phyloP scores from a whole-genome alignment of 306 rosid species.

The Leucaena leucocephala region DNA sequence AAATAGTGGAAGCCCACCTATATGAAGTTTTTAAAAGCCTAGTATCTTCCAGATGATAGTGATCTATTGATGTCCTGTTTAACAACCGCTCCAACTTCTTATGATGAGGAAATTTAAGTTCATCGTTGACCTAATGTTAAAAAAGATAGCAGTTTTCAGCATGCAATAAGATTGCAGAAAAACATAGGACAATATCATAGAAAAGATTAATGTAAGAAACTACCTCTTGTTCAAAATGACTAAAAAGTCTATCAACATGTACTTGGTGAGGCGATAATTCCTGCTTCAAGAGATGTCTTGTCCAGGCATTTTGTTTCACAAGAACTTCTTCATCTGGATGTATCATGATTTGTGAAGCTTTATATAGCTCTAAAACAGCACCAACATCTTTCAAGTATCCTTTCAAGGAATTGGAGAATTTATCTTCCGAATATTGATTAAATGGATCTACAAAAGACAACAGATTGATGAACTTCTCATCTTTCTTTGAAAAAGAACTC shows the following conservation, averaged over 20 bases:
- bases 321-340: conserved; percentile 68
- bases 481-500: background rate
- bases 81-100: conserved; percentile 66
- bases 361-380: conserved; percentile 66
- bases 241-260: conserved; percentile 36
- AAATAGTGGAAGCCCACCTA: conserved; percentile 45
- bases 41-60: conserved; percentile 53
- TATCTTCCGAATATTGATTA: conserved; percentile 61
- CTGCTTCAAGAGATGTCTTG: conserved; percentile 56
- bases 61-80: conserved; percentile 62
- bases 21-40: conserved; percentile 72
- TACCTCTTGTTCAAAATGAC: conserved; percentile 63
- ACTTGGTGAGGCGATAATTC: conserved; percentile 33
- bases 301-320: conserved; percentile 58
- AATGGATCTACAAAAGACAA: conserved; percentile 62
- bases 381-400: conserved; percentile 70
- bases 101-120: conserved; percentile 59
- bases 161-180: conserved; percentile 14
- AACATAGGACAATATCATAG: background rate
- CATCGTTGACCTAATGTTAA: conserved; percentile 56
- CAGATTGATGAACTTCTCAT: conserved; percentile 5
- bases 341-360: conserved; percentile 68
- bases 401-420: conserved; percentile 63
- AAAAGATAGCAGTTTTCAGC: conserved; percentile 26
- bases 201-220: conserved; percentile 20